A percentile compares a stretch with the other conserved stretches of the same genome.
Evolutionary conservation across 2,329 filamentous ascomycete species (phyloP).

Genomic region (Colletotrichum tofieldiae): DNA sequence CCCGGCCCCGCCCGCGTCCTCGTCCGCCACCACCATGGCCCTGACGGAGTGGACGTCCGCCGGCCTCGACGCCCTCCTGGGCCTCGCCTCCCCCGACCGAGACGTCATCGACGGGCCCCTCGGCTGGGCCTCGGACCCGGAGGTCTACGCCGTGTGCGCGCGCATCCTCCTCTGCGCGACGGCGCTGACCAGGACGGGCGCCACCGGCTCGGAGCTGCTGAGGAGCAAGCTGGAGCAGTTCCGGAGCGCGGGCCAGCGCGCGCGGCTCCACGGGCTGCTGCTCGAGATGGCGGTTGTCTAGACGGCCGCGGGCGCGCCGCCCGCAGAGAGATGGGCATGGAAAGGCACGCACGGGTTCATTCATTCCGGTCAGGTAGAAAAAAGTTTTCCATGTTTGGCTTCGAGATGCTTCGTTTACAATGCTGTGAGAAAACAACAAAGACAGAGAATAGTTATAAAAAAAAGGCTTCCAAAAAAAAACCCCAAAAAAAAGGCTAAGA

Average conservation of each 20-base stretch:
- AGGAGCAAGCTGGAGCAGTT: slow-evolving; percentile 28
- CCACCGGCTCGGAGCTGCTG: neutral
- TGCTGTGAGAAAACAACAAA: neutral
- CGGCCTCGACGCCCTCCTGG: slow-evolving; percentile 63
- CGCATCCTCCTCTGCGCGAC: slow-evolving; percentile 60
- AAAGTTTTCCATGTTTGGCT: neutral
- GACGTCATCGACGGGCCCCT: slow-evolving; percentile 73
- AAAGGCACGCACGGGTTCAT: neutral
- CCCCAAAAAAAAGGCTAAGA: slow-evolving; percentile 17
- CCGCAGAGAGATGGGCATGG: neutral
- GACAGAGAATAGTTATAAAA: neutral
- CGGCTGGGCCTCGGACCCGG: slow-evolving; percentile 80
- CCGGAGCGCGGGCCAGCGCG: slow-evolving; percentile 23
- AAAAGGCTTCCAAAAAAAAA: neutral
- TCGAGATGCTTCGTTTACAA: slow-evolving; percentile 26
- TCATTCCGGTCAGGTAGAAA: neutral
- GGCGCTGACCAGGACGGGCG: slow-evolving; percentile 48
- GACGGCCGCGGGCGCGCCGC: neutral
- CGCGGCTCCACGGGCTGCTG: slow-evolving; percentile 42
- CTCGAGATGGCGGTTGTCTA: slow-evolving; percentile 36
- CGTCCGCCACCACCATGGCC: slow-evolving; percentile 35
- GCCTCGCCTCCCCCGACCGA: slow-evolving; percentile 46
- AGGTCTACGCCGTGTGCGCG: slow-evolving; percentile 75
- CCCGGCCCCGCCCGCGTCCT: neutral
- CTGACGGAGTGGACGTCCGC: slow-evolving; percentile 64